Percentiles rank a stretch among this genome's conserved stretches.
phyloP scores from a whole-genome alignment of 305 asterid species.

The Stenogyne calaminthoides region DNA sequence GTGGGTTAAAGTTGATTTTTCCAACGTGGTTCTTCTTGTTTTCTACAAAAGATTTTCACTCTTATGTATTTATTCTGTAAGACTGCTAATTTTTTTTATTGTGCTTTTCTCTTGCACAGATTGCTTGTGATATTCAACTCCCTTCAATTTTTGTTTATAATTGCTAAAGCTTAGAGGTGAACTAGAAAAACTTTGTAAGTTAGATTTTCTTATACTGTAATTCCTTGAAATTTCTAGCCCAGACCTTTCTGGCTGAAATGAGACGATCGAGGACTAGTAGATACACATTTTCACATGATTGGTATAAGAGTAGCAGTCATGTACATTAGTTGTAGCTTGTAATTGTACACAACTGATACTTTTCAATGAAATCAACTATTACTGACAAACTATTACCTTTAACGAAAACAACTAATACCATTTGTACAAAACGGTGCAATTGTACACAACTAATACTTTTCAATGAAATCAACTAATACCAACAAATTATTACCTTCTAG shows the following conservation, averaged over 20 bases:
- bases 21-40: neutral
- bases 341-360: too few species aligned
- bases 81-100: neutral
- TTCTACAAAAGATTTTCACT: neutral
- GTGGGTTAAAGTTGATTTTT: conserved; percentile 16
- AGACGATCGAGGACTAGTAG: neutral
- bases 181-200: conserved; percentile 9
- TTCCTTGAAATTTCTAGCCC: neutral
- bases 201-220: neutral
- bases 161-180: conserved; percentile 26
- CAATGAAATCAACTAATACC: too few species aligned
- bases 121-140: conserved; percentile 8
- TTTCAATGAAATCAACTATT: too few species aligned
- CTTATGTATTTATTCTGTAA: neutral
- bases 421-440: too few species aligned
- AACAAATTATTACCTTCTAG: too few species aligned
- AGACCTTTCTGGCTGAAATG: neutral
- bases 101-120: conserved; percentile 18
- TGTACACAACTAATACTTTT: too few species aligned
- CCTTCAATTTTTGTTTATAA: neutral
- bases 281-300: neutral
- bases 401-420: too few species aligned
- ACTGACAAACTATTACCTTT: too few species aligned
- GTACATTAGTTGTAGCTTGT: too few species aligned
- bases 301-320: neutral